Evolutionary conservation across 1,284 basidiomycete species (phyloP).

Genomic region (Kalmanozyma brasiliensis): DNA sequence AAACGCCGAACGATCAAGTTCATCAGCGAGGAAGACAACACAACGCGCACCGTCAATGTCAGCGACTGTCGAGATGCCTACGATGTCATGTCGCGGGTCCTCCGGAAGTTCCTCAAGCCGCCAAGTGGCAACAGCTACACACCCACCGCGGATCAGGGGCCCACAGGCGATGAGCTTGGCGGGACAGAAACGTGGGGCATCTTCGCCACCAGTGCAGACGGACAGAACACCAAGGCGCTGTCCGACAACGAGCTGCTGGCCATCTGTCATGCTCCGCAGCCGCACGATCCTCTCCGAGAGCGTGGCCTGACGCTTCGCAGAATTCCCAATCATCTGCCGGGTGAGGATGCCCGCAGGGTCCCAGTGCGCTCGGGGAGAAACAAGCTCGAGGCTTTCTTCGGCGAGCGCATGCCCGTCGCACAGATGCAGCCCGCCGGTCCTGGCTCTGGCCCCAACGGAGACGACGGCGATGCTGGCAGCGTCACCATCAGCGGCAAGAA

Average conservation of each 20-base stretch:
- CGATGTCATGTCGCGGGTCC: slow-evolving; percentile 64
- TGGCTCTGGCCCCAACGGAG: slow-evolving; percentile 63
- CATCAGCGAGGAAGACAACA: slow-evolving; percentile 62
- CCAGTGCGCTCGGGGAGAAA: slow-evolving; percentile 39
- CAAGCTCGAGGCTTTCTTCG: slow-evolving; percentile 74
- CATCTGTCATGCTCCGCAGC: slow-evolving; percentile 84
- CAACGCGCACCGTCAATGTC: slow-evolving; percentile 62
- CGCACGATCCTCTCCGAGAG: slow-evolving; percentile 80
- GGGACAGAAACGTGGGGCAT: slow-evolving; percentile 59
- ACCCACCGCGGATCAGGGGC: slow-evolving; percentile 57
- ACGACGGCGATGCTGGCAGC: slow-evolving; percentile 43
- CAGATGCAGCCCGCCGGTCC: slow-evolving; percentile 55
- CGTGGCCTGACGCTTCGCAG: slow-evolving; percentile 78
- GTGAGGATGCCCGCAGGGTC: slow-evolving; percentile 39
- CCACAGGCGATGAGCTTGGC: slow-evolving; percentile 41
- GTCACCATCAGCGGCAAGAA: slow-evolving; percentile 71
- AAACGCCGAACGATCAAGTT: slow-evolving; percentile 66
- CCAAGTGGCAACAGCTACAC: slow-evolving; percentile 56
- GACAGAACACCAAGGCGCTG: slow-evolving; percentile 59
- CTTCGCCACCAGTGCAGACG: slow-evolving; percentile 57
- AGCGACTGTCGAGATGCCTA: slow-evolving; percentile 60
- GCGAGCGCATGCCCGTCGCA: slow-evolving; percentile 69
- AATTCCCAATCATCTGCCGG: slow-evolving; percentile 48
- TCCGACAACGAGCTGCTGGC: slow-evolving; percentile 77
- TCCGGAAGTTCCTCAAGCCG: slow-evolving; percentile 62